Conservation (phyloP, 495 filamentous ascomycete species). For the Xylaria curta region DNA sequence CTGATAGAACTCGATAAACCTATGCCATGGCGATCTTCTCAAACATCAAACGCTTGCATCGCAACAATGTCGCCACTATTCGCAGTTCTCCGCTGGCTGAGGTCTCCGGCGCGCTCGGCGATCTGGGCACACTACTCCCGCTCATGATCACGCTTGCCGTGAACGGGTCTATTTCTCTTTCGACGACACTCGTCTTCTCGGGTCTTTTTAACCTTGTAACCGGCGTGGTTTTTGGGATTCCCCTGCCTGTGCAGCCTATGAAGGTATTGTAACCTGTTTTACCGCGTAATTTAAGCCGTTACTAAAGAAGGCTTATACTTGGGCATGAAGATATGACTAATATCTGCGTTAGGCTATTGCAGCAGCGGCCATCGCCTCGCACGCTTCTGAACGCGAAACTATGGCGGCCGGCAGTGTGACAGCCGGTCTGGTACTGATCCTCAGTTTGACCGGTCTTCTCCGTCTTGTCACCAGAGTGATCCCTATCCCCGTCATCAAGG, state of each 20-base stretch:
- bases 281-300: background rate
- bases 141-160: slow-evolving; percentile 83
- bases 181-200: slow-evolving; percentile 84
- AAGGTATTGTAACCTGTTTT: slow-evolving; percentile 50
- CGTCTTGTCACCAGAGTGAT: slow-evolving; percentile 71
- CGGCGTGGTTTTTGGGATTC: slow-evolving; percentile 82
- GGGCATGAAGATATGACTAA: slow-evolving; percentile 20
- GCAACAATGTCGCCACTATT: slow-evolving; percentile 54
- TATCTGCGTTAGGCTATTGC: slow-evolving; percentile 74
- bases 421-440: slow-evolving; percentile 69
- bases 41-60: slow-evolving; percentile 44
- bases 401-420: slow-evolving; percentile 83
- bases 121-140: slow-evolving; percentile 89
- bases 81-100: slow-evolving; percentile 69
- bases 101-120: slow-evolving; percentile 88
- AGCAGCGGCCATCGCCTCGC: slow-evolving; percentile 76
- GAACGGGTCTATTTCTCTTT: slow-evolving; percentile 75
- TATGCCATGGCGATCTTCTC: slow-evolving; percentile 32
- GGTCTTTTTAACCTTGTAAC: slow-evolving; percentile 86
- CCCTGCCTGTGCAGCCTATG: slow-evolving; percentile 87
- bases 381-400: slow-evolving; percentile 69
- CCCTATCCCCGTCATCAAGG: slow-evolving; percentile 86
- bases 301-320: too few relatives aligned
- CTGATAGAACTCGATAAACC: slow-evolving; percentile 12
- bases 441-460: slow-evolving; percentile 78